phyloP scores from a whole-genome alignment of 176 grass and related monocot species.

The Chloris gayana region DNA sequence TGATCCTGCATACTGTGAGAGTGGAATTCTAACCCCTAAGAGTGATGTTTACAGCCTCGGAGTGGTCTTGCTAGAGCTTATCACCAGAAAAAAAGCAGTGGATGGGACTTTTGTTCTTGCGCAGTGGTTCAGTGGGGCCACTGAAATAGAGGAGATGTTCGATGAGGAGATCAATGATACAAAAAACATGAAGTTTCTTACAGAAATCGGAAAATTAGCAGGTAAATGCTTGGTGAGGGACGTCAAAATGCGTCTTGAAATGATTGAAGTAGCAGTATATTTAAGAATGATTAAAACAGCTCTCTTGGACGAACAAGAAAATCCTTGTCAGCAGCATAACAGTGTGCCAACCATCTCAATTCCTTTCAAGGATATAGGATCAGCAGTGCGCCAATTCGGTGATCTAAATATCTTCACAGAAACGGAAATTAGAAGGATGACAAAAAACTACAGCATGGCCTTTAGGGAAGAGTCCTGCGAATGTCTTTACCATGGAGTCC shows the following conservation, averaged over 20 bases:
- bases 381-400: not conserved
- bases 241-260: not conserved
- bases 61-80: constrained; percentile 5
- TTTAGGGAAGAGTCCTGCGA: not conserved
- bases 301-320: not conserved
- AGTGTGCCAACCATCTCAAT: no score
- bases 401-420: not conserved
- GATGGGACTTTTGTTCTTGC: not conserved
- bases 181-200: constrained; percentile 14
- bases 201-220: not conserved
- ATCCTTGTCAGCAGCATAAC: not conserved
- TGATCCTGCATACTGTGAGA: not conserved
- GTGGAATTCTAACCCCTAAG: constrained; percentile 5
- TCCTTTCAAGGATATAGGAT: no score
- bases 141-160: not conserved
- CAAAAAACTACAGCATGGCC: not conserved
- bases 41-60: constrained; percentile 19
- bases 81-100: not conserved
- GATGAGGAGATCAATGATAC: not conserved
- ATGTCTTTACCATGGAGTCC: not conserved
- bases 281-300: not conserved
- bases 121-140: not conserved
- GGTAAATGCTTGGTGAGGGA: not conserved
- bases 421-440: not conserved
- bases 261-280: not conserved